Evolutionary conservation across 2,329 filamentous ascomycete genomes (phyloP).

Genomic region (Septoria linicola): DNA sequence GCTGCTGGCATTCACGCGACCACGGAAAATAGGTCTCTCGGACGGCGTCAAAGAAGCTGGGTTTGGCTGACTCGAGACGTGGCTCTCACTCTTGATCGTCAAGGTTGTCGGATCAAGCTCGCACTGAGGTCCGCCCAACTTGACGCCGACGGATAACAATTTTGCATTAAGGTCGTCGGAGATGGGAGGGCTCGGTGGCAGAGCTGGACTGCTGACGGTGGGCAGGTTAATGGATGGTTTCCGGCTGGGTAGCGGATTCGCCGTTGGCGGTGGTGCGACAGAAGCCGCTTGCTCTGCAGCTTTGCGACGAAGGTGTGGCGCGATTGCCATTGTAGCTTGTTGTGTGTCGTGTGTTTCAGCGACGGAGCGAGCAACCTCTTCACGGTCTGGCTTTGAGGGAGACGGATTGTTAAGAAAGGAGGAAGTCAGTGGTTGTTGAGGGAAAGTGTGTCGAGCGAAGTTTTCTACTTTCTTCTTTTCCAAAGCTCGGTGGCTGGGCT

Average conservation of each 20-base stretch:
- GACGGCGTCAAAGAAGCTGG: slow-evolving; percentile 2
- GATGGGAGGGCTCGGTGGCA: background rate
- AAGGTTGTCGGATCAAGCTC: background rate
- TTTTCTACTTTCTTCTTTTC: background rate
- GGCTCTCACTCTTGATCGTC: slow-evolving; percentile 1
- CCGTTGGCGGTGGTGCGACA: background rate
- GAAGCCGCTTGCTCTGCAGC: background rate
- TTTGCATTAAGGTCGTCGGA: background rate
- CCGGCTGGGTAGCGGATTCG: background rate
- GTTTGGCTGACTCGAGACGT: slow-evolving; percentile 16
- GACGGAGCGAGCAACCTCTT: background rate
- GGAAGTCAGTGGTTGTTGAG: slow-evolving; percentile 2
- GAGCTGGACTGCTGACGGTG: background rate
- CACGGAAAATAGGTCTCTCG: background rate
- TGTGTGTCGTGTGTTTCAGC: background rate
- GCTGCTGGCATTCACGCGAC: background rate
- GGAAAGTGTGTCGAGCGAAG: background rate
- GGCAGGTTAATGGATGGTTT: background rate
- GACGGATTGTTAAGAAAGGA: background rate
- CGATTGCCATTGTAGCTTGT: slow-evolving; percentile 6
- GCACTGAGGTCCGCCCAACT: background rate
- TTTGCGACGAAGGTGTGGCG: slow-evolving; percentile 16
- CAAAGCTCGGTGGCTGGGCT: slow-evolving; percentile 5
- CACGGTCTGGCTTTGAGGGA: background rate
- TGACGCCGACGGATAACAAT: slow-evolving; percentile 1